phyloP scores from a whole-genome alignment of 2,329 filamentous ascomycete genomes.

The Aspergillus ustus region DNA sequence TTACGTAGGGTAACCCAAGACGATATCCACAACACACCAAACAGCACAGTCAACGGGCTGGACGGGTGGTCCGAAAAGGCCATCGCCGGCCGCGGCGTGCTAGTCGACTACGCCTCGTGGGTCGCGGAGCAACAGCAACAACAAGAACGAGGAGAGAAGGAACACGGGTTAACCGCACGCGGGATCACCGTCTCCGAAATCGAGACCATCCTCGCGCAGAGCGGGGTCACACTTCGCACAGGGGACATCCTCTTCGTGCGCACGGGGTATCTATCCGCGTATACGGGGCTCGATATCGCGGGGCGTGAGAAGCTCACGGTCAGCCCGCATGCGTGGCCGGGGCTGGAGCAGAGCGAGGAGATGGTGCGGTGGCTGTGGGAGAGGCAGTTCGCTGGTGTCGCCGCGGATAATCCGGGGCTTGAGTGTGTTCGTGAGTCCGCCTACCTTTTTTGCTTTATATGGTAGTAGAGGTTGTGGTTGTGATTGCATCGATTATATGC shows the following conservation, averaged over 20 bases:
- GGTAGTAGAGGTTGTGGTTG: background rate
- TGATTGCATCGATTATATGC: too few species aligned
- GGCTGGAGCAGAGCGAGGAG: background rate
- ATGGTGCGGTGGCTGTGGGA: background rate
- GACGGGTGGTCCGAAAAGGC: background rate
- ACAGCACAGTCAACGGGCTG: background rate
- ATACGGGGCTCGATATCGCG: background rate
- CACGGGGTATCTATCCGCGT: background rate
- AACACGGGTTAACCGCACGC: background rate
- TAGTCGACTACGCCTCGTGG: constrained; percentile 1
- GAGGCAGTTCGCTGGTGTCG: background rate
- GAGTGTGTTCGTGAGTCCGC: background rate
- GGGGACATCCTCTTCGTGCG: constrained; percentile 4
- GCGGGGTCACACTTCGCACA: background rate
- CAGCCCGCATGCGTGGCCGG: background rate
- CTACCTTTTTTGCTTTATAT: background rate
- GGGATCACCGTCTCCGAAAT: background rate
- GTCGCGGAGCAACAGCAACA: background rate
- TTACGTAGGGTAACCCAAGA: background rate
- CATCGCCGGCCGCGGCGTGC: background rate
- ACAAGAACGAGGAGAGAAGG: background rate
- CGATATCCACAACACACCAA: background rate
- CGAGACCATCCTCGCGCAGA: background rate
- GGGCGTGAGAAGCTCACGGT: background rate
- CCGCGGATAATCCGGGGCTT: background rate